Evolutionary conservation across 148 eudicot species (phyloP), one percentile per base, ranked within the genome.

Genomic region (Chenopodium album): DNA sequence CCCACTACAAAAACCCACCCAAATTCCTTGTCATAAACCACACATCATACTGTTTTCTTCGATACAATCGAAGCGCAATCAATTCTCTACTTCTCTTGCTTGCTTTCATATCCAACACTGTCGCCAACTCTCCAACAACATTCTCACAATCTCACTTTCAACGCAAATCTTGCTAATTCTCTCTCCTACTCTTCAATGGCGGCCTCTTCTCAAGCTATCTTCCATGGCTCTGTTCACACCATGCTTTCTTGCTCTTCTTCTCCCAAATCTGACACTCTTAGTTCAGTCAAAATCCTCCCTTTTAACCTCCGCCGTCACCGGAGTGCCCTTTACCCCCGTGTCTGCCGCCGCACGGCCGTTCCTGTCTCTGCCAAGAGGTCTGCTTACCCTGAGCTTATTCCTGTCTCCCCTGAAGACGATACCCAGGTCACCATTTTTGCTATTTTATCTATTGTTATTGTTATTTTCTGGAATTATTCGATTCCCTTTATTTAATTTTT

Each of bases 371-470:
- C 87, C 26, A 81, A 66, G 64, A 81, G 82, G 76, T 87, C 88
- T 71, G 81, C 88, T 4, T 72, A 85, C 3, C 84, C 84, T 76
- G 89, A 88, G 78, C 77, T 92, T 64, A 68, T 93, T 28, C 97
- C 95, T 1, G 91, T 92, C 29, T 64, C 93, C 71, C 97, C 93
- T 12, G 94, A 90, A 32, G 97, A 91, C 59, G 79, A 76, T 23
- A 84, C 89, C 4, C 84, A 82, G 90, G 94, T 92, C 19, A 26
- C 64, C n/a, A 17, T 14, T 64, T 31, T 79, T 65, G 72, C 31
- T 1, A 1, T 70, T 17, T 62, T 70, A 23, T 64, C 48, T 26
- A 26, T 48, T 74, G 70, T 46, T 32, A 4, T 28, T 73, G 9
- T 65, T 50, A 50, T 50, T 13, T 71, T 2, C 4, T 28, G 1